Base-by-base conservation (phyloP, 2,329 filamentous ascomycete genomes). In the Aspergillus sp. region DNA sequence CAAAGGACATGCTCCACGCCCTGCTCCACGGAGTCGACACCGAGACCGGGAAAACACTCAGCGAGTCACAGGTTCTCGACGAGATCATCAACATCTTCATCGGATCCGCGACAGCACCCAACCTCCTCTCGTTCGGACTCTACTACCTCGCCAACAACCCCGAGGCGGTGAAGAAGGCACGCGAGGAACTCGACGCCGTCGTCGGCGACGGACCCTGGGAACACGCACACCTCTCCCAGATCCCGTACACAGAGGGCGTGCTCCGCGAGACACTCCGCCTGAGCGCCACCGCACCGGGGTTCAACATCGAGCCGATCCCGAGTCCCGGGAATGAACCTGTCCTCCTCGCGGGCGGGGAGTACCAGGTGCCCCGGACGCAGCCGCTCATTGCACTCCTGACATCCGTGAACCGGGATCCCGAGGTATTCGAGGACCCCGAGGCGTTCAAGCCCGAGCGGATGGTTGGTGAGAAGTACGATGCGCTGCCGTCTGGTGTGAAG, bases 381-480 rank as follows among this genome's bases (percentile, higher is more conserved):
- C 57, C 76, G 0, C 72, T 89, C 33, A 66, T 79, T 2, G 70
- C 79, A 2, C 68, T 89, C 1, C 69, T 91, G 1, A 70, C 78
- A n/a, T 79, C 80, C 19, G 75, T 84, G 0, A 89, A 91, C 52
- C 70, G 82, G 1, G 89, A 91, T 65, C 86, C 86, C 0, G 76
- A 73, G 0, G 84, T 90, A 1, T 92, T 81, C 49, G 81, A 84
- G 0, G 86, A 90, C 55, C 87, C 87, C 0, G 70, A 83, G 1
- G 81, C 83, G 8, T 93, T 90, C 75, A 81, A 79, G 55, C 89
- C 90, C 0, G 89, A 91, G 68, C 82, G 89, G 11, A 90, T 91
- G 87, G 72, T 88, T 0, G 86, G 89, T 21, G 88, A 88, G 17
- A 81, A 82, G 25, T 91, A 90, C 67, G 83, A 85, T 57, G 81